These are phyloP conservation scores for Aspergillus sp. DNA, from an alignment of 2,329 filamentous ascomycete species.

Conservation along the genomic window DNA sequence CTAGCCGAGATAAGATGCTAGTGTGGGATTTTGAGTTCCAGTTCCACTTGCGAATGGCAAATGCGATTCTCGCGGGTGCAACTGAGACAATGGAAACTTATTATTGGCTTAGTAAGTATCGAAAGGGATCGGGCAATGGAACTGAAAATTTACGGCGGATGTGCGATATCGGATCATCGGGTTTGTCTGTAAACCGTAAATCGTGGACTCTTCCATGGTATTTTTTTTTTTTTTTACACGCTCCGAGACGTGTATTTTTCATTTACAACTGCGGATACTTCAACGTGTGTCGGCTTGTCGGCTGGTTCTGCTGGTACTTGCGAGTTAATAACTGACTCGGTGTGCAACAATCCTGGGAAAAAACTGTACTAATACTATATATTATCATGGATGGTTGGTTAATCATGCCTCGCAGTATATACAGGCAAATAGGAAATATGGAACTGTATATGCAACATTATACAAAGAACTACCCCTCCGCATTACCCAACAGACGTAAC, in stretches of 20 bases:
- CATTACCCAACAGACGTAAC: slow-evolving; percentile 12
- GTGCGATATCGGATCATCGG: slow-evolving; percentile 25
- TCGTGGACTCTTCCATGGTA: background rate
- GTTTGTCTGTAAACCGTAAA: background rate
- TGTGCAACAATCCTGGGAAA: background rate
- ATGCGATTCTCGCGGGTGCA: background rate
- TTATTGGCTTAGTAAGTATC: too few species aligned
- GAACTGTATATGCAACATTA: slow-evolving; percentile 17
- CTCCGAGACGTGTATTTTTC: background rate
- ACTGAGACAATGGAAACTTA: background rate
- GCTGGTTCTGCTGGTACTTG: background rate
- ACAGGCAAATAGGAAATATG: background rate
- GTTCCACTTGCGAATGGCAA: background rate
- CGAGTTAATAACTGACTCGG: background rate
- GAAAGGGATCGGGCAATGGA: background rate
- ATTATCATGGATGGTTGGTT: background rate
- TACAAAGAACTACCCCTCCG: slow-evolving; percentile 11
- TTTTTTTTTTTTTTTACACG: background rate
- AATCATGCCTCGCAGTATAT: slow-evolving; percentile 2
- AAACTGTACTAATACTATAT: background rate
- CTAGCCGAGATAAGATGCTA: slow-evolving; percentile 28
- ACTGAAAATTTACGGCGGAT: background rate
- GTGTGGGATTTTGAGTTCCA: slow-evolving; percentile 15
- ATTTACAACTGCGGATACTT: background rate
- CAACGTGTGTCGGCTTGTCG: background rate